Percentiles rank a stretch among this genome's conserved stretches.
Conservation (phyloP, 352 stramenopile genomes). For the Phytophthora brassicae region DNA sequence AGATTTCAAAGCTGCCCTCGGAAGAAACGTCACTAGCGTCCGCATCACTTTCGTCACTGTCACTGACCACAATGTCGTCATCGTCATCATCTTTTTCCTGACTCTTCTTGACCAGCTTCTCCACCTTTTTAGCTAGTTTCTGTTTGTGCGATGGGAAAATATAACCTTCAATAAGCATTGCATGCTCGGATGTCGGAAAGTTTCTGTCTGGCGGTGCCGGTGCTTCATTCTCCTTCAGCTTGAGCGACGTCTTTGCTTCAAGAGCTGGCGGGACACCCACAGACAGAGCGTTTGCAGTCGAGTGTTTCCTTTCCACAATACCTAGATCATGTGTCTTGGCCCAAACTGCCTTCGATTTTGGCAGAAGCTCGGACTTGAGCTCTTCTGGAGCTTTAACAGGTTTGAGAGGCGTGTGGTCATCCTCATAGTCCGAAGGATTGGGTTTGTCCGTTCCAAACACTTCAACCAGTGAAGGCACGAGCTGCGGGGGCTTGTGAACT, state of each 20-base stretch:
- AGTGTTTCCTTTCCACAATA: conserved; percentile 58
- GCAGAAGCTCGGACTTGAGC: conserved; percentile 19
- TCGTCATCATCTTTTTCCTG: conserved; percentile 28
- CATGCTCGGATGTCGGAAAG: conserved; percentile 61
- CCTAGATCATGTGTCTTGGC: conserved; percentile 73
- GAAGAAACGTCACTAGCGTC: conserved; percentile 53
- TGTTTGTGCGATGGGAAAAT: conserved; percentile 84
- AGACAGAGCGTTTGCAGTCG: conserved; percentile 31
- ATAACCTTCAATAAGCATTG: conserved; percentile 81
- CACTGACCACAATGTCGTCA: conserved; percentile 63
- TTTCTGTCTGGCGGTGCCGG: conserved; percentile 37
- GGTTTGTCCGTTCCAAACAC: conserved; percentile 81
- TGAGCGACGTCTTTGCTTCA: conserved; percentile 11
- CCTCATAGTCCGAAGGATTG: conserved; percentile 68
- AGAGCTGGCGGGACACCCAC: conserved; percentile 28
- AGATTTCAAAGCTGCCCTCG: conserved; percentile 55
- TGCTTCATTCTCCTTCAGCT: conserved; percentile 49
- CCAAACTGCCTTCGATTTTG: conserved; percentile 69
- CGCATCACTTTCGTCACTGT: conserved; percentile 71
- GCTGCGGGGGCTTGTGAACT: conserved; percentile 72
- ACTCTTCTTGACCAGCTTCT: conserved; percentile 50
- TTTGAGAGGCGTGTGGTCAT: conserved; percentile 24
- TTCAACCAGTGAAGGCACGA: conserved; percentile 75
- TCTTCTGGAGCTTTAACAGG: background rate
- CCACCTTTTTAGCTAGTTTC: conserved; percentile 72